Percentiles rank a stretch among this genome's conserved stretches.
Conservation (phyloP, 108 stramenopile species). For the Cyclostephanos tholiformis region DNA sequence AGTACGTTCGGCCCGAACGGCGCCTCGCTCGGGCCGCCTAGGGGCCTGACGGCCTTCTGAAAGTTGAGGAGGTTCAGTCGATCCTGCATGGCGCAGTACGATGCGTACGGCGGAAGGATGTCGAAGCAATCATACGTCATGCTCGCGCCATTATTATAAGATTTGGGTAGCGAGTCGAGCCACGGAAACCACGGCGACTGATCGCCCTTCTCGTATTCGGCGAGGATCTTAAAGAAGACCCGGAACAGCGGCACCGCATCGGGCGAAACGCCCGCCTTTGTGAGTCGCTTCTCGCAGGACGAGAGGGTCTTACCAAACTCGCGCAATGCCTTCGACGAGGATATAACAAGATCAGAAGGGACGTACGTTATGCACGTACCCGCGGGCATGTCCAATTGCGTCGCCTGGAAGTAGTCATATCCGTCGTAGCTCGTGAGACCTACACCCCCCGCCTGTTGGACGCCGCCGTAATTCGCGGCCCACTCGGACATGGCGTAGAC, state of each 20-base stretch:
- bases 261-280: neutral
- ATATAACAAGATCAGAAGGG: constrained; percentile 1
- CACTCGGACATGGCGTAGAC: constrained; percentile 14
- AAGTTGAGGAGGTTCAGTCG: constrained; percentile 7
- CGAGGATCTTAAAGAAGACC: constrained; percentile 26
- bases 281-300: neutral
- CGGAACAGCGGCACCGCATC: constrained; percentile 16
- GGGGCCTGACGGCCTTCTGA: neutral
- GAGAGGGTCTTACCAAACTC: constrained; percentile 12
- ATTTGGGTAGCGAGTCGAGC: constrained; percentile 27
- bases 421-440: neutral
- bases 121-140: constrained; percentile 34
- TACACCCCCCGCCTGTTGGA: constrained; percentile 2
- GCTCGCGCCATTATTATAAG: constrained; percentile 20
- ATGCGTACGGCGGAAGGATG: constrained; percentile 22
- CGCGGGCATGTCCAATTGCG: neutral
- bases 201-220: constrained; percentile 21
- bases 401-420: neutral
- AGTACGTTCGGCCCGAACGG: constrained; percentile 14
- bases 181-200: constrained; percentile 18
- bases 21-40: constrained; percentile 1
- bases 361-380: constrained; percentile 25
- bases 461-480: neutral
- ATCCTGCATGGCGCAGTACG: constrained; percentile 10
- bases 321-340: neutral